Evolutionary conservation across 768 basidiomycete species (phyloP), one percentile per base, ranked within the genome.

Genomic region (Termitomyces sp.): DNA sequence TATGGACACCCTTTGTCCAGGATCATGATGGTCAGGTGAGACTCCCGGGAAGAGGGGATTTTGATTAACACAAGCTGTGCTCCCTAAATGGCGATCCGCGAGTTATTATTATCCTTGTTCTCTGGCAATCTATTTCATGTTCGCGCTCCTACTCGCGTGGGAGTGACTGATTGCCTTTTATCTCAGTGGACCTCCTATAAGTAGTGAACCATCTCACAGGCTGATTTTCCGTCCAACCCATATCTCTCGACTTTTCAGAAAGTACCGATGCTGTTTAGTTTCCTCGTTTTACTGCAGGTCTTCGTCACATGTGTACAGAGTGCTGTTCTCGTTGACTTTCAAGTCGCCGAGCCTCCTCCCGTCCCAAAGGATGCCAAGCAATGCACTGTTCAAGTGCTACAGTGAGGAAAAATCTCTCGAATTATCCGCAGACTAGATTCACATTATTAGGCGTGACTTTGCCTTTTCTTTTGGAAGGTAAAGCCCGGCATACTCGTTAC

Each of bases 301-400:
- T 43, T 53, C 14, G 26, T 55, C 13, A 38, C 49, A 20, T 43
- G 41, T 43, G 58, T 53, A 20, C 60, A 32, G 23, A 41, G 60
- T 26, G 67, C 77, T 74, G 75, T 83, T 73, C 69, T 90, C 5
- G 74, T 76, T 59, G 77, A 74, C 69, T 91, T 91, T 68, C 88
- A 90, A 68, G 87, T 91, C 56, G 78, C 84, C 8, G 82, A 90
- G 61, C 88, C 90, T 10, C 87, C 86, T 18, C 80, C 83, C 2
- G 75, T 90, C 14, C 87, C 90, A 9, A 68, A 70, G 51, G 72
- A 81, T 66, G 78, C 77, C n/a, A 79, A 82, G 63, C 77, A 83
- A 64, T 91, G 89, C 67, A 89, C 87, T 0, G 71, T 83, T 12
- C 74, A 82, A 71, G 77, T 90, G 52, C 68, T 91, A 14, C 75